Evolutionary conservation across 441 rosid genomes (phyloP).

Genomic region (Adansonia grandidieri): DNA sequence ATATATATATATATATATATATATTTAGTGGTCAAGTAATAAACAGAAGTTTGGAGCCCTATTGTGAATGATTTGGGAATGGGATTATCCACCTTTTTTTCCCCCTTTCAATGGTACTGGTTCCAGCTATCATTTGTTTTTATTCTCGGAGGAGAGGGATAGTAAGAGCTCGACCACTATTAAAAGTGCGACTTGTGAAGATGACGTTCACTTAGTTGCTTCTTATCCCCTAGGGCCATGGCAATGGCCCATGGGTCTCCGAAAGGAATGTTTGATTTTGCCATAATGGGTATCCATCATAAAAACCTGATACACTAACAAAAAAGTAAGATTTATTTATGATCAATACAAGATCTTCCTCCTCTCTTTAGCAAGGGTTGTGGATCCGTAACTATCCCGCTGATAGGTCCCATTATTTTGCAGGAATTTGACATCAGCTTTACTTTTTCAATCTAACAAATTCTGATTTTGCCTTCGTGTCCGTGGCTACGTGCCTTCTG

Average conservation of each 20-base stretch:
- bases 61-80: constrained; percentile 15
- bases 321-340: neutral
- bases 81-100: constrained; percentile 10
- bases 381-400: constrained; percentile 11
- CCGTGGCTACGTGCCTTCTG: neutral
- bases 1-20: no score
- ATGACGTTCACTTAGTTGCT: constrained; percentile 23
- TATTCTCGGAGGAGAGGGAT: neutral
- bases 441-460: neutral
- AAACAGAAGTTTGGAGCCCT: no score
- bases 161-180: constrained; percentile 27
- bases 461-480: constrained; percentile 1
- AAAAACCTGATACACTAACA: neutral
- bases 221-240: neutral
- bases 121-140: constrained; percentile 33
- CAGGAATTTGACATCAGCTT: constrained; percentile 10
- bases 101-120: constrained; percentile 1
- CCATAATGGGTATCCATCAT: neutral
- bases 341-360: neutral
- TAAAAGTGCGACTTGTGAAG: constrained; percentile 26
- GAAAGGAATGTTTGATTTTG: neutral
- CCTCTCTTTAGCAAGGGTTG: neutral
- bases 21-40: no score
- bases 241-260: no score
- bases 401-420: neutral